These are phyloP conservation scores for Simmondsia chinensis DNA, from an alignment of 148 eudicot genomes.

Conservation along the genomic window DNA sequence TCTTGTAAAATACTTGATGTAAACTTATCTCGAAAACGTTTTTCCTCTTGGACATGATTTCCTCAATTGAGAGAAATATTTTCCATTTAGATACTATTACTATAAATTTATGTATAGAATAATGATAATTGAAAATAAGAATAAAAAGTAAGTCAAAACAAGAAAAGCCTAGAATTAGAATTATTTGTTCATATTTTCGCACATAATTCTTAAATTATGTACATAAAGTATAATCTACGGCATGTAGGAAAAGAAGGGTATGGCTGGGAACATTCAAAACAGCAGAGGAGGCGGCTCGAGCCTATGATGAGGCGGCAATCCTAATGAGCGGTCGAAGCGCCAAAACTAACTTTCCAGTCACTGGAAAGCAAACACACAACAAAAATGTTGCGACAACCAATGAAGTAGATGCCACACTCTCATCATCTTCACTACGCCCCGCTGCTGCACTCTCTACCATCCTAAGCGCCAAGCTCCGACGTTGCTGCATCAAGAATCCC, in stretches of 20 bases:
- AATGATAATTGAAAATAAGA: no score
- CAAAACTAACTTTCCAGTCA: conserved; percentile 39
- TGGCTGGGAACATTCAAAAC: conserved; percentile 60
- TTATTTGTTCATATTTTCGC: no score
- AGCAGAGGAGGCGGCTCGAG: conserved; percentile 48
- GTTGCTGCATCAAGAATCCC: conserved; percentile 18
- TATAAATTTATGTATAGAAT: no score
- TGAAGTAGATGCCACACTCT: not conserved
- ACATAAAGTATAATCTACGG: not conserved
- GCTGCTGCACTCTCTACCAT: conserved; percentile 5
- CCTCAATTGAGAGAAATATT: no score
- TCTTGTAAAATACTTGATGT: no score
- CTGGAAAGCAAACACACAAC: no score
- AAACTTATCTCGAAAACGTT: no score
- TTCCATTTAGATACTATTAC: no score
- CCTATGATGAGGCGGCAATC: conserved; percentile 47
- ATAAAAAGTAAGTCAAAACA: no score
- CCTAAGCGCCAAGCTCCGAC: conserved; percentile 37
- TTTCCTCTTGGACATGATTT: no score
- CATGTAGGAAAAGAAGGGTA: conserved; percentile 39
- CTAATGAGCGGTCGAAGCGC: conserved; percentile 43
- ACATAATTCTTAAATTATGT: not conserved
- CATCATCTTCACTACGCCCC: conserved; percentile 10
- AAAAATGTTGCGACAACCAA: not conserved
- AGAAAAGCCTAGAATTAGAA: no score